A percentile compares a stretch with the other conserved stretches of the same genome.
phyloP scores from a whole-genome alignment of 2,329 filamentous ascomycete species.

The Paecilomyces niveus region DNA sequence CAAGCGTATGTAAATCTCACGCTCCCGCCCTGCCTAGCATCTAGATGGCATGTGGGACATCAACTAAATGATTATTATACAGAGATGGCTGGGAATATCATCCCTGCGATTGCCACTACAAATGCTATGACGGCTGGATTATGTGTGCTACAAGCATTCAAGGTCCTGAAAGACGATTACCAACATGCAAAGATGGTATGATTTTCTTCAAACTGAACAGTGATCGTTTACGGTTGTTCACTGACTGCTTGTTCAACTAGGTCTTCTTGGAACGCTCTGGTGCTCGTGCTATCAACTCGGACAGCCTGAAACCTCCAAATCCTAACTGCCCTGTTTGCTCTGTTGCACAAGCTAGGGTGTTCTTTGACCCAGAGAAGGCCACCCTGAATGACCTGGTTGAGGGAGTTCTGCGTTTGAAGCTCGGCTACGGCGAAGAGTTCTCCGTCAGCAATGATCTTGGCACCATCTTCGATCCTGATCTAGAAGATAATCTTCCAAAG shows the following conservation, averaged over 20 bases:
- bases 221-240: background rate
- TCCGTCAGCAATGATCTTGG: constrained; percentile 66
- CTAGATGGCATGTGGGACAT: background rate
- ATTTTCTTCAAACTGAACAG: constrained; percentile 2
- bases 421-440: constrained; percentile 77
- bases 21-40: background rate
- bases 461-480: constrained; percentile 82
- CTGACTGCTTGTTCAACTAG: constrained; percentile 27
- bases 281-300: constrained; percentile 52
- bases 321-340: constrained; percentile 78
- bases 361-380: constrained; percentile 62
- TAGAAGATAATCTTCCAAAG: constrained; percentile 77
- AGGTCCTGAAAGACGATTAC: constrained; percentile 70
- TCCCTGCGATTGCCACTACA: constrained; percentile 94
- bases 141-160: constrained; percentile 88
- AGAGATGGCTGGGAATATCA: constrained; percentile 99
- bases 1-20: constrained; percentile 57
- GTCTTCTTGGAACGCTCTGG: constrained; percentile 68
- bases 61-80: constrained; percentile 9
- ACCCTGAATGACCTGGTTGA: constrained; percentile 76
- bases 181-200: constrained; percentile 65
- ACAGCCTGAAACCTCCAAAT: constrained; percentile 58
- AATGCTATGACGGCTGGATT: constrained; percentile 93
- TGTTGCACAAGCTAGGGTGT: constrained; percentile 59
- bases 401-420: constrained; percentile 58